Evolutionary conservation across 2,329 filamentous ascomycete genomes (phyloP).

Genomic region (Alternaria longipes): DNA sequence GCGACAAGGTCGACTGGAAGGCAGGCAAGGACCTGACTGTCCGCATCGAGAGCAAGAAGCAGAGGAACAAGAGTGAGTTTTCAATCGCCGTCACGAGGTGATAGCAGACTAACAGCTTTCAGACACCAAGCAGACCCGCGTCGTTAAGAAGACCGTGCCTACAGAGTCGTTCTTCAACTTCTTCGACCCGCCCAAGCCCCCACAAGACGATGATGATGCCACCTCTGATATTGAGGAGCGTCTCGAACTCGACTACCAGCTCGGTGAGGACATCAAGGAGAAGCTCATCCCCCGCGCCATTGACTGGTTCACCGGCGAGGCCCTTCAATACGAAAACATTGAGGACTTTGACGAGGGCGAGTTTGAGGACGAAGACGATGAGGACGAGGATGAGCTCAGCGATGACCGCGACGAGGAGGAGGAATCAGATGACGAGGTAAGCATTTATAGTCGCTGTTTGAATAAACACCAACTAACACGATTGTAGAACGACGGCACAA

Average conservation of each 20-base stretch:
- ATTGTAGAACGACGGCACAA: conserved; percentile 52
- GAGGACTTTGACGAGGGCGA: conserved; percentile 85
- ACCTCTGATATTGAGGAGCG: conserved; percentile 95
- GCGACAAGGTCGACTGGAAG: conserved; percentile 98
- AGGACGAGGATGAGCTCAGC: conserved; percentile 86
- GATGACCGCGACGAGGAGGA: conserved; percentile 82
- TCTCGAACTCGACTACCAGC: conserved; percentile 96
- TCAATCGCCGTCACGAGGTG: too few species aligned
- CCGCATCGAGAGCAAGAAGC: conserved; percentile 98
- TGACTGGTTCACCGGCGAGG: conserved; percentile 99
- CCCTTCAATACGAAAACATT: conserved; percentile 93
- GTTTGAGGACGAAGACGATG: conserved; percentile 90
- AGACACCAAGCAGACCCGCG: conserved; percentile 99
- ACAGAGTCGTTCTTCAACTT: conserved; percentile 99
- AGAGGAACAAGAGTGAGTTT: conserved; percentile 95
- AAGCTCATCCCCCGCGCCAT: conserved; percentile 98
- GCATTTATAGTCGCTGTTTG: background rate
- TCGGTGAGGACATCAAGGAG: conserved; percentile 99
- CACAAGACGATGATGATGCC: conserved; percentile 79
- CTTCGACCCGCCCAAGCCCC: conserved; percentile 91
- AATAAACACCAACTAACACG: conserved; percentile 22
- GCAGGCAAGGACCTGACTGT: conserved; percentile 91
- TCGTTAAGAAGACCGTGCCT: conserved; percentile 98
- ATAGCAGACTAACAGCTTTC: conserved; percentile 27
- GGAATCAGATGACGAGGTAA: conserved; percentile 55